Evolutionary conservation across 345 rosid genomes (phyloP).

Genomic region (Schrenkiella parvula): DNA sequence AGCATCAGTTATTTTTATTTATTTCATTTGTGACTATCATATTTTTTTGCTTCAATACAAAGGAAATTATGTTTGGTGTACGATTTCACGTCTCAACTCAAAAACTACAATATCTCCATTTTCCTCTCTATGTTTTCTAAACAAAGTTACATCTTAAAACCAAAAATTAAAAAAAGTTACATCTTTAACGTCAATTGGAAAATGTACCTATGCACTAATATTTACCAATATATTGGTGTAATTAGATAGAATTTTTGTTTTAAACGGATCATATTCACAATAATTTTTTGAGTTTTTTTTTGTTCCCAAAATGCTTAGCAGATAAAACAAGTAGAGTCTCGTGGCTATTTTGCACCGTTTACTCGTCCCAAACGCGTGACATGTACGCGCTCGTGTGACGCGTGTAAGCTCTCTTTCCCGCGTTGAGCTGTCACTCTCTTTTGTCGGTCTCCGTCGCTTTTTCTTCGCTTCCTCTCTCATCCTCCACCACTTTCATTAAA

Average conservation of each 20-base stretch:
- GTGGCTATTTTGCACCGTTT: not conserved
- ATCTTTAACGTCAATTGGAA: not conserved
- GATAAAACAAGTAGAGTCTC: constrained; percentile 10
- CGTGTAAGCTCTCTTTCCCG: constrained; percentile 17
- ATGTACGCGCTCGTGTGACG: constrained; percentile 15
- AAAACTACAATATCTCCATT: not conserved
- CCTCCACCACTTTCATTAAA: constrained; percentile 9
- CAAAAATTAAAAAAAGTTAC: too few relatives aligned
- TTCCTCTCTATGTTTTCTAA: not conserved
- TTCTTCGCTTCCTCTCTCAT: constrained; percentile 6
- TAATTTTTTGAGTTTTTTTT: too few relatives aligned
- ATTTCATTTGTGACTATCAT: not conserved
- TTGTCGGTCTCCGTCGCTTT: constrained; percentile 21
- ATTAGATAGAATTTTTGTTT: not conserved
- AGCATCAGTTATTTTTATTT: not conserved
- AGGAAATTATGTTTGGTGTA: constrained; percentile 15
- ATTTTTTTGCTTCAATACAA: constrained; percentile 24
- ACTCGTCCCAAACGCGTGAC: not conserved
- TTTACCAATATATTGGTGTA: not conserved
- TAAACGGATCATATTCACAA: not conserved
- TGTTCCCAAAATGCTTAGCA: not conserved
- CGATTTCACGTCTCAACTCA: constrained; percentile 17
- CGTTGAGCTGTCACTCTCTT: constrained; percentile 36
- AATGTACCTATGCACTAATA: not conserved
- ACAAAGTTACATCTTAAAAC: too few relatives aligned